Percentiles rank a stretch among this genome's conserved stretches.
phyloP scores from a whole-genome alignment of 1,284 basidiomycete genomes.

The Ustilago sp. region DNA sequence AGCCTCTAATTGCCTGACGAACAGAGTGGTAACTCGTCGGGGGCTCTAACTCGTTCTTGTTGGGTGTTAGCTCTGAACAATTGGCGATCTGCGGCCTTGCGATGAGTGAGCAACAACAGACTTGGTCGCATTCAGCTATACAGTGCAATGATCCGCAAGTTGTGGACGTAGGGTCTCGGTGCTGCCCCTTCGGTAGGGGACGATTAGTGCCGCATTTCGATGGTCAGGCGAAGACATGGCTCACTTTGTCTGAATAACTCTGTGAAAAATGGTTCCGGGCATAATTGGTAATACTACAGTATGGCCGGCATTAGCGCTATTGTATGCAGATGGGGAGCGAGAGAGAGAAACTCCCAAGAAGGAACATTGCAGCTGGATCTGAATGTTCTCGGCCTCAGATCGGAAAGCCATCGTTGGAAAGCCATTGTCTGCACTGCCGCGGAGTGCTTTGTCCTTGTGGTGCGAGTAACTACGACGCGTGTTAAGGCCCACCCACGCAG shows the following conservation, averaged over 20 bases:
- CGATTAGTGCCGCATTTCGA: background rate
- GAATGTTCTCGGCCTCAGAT: background rate
- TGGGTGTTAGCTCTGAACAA: background rate
- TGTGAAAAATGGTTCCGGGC: background rate
- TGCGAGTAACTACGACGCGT: background rate
- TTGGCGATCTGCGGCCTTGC: background rate
- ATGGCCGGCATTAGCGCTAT: background rate
- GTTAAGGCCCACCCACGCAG: background rate
- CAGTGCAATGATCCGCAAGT: background rate
- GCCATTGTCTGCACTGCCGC: background rate
- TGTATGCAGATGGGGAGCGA: background rate
- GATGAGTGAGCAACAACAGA: background rate
- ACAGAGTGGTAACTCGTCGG: background rate
- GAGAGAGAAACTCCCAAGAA: no score
- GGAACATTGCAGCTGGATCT: background rate
- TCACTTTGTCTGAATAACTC: background rate
- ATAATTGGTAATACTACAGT: background rate
- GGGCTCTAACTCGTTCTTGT: background rate
- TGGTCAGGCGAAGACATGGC: conserved; percentile 1
- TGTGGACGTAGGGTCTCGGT: background rate
- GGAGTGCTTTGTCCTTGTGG: background rate
- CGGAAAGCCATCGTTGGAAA: background rate
- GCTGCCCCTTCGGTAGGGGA: background rate
- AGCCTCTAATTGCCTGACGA: no score
- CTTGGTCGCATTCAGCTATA: background rate